Evolutionary conservation across 495 filamentous ascomycete genomes (phyloP), one percentile per base, ranked within the genome.

Genomic region (Emericellopsis terricola): DNA sequence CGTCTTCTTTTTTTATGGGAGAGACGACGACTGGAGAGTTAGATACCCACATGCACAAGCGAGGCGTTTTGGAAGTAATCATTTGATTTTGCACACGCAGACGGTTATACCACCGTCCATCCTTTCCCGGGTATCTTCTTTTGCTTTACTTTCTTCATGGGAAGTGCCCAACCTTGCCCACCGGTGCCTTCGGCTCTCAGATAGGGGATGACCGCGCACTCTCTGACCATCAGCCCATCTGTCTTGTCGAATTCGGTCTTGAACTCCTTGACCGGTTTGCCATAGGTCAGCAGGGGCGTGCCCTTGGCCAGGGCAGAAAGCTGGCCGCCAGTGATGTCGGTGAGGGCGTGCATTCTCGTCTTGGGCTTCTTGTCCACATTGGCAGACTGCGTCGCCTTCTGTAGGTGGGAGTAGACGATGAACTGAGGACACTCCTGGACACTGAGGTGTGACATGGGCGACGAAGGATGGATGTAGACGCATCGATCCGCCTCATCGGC

Each of bases 381-480:
- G 2, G 56, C 50, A 2, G 54, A 45, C 2, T 73, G 61, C 6
- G 21, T 35, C 0, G 74, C 71, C 37, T 71, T 72, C 50, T 89
- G 81, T 2, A 97, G 73, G 48, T 85, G 73, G 18, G 75, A 72
- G 53, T 93, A 99, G 18, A 93, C 61, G 38, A 99, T 62, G 45
- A 86, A 96, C 34, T 80, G 69, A 1, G 89, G 89, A 31, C 64
- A 67, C 45, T 83, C 76, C 43, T 72, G 71, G 0, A 71, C 56
- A n/a, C 72, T 68, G 20, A 72, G 51, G 37, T 73, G 72, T 1
- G 86, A 68, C 8, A 99, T 65, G 2, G 82, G 54, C 1, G 84
- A 93, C 0, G 77, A 72, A 0, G 85, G 84, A 49, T 93, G 86
- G 18, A 94, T 64, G 51, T 81, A 93, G n/a, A 89, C 80, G 16